Evolutionary conservation across 208 protist genomes (phyloP), one percentile per base, ranked within the genome.

Genomic region (Leptomonas pyrrhocoris): DNA sequence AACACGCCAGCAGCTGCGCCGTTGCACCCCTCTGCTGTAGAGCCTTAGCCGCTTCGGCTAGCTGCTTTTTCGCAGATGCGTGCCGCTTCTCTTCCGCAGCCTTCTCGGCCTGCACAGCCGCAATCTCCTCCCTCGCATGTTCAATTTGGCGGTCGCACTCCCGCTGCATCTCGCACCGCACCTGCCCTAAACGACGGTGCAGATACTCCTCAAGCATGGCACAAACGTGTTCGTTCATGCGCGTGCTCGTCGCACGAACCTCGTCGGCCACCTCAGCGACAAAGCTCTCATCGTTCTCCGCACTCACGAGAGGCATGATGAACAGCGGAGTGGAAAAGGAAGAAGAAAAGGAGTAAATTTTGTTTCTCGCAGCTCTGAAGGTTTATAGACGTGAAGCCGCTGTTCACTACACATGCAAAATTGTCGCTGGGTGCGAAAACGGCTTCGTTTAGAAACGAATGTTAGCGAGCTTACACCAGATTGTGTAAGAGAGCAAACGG

Each of bases 171-270:
- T 58, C 53, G 15, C 66, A 31, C 40, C 62, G 74, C 48, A 70
- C 59, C 16, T 76, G 57, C 43, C 78, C 67, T 2, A 49, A 30
- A 15, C 81, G 77, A 2, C 74, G 76, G 18, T 75, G 77, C 19
- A 92, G 73, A 38, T 92, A 92, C 63, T 87, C 80, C 54, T 87
- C 81, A 30, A 92, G 83, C 83, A 90, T 90, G 8, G 49, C 73
- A 15, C 75, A 66, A n/a, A 72, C 79, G 43, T 83, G 75, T 1
- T 68, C 58, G n/a, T 70, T 72, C 53, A 61, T 62, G 13, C 63
- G 58, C 19, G 38, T 25, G 43, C 68, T 69, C 5, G 66, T n/a
- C 42, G 56, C 57, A 2, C 28, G 53, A 18, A 87, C 74, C 21
- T 68, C 56, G 15, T 73, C 43, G 5, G 74, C 53, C 42, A 92